phyloP scores from a whole-genome alignment of 148 eudicot genomes.

The Vaccinium corymbosum region DNA sequence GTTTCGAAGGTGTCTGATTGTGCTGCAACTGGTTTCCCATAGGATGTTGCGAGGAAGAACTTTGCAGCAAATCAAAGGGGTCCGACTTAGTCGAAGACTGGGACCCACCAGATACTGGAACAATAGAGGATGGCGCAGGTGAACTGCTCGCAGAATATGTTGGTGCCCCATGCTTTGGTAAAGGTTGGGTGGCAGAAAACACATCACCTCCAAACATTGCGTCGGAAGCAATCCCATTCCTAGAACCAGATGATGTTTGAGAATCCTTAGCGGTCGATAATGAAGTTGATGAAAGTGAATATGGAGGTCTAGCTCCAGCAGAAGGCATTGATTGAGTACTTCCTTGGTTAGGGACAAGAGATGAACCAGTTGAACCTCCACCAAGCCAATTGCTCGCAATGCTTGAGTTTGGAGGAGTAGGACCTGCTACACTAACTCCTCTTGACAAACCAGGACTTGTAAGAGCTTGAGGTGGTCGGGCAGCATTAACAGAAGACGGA shows the following conservation, averaged over 20 bases:
- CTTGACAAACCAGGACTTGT: constrained; percentile 27
- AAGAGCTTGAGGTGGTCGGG: constrained; percentile 44
- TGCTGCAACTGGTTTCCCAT: constrained; percentile 43
- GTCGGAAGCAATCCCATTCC: constrained; percentile 53
- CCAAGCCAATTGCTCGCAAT: constrained; percentile 54
- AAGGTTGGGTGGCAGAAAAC: constrained; percentile 61
- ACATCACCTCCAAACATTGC: constrained; percentile 55
- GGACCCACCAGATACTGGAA: constrained; percentile 41
- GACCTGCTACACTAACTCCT: constrained; percentile 34
- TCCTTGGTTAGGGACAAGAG: constrained; percentile 51
- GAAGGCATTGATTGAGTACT: constrained; percentile 38
- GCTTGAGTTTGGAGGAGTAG: constrained; percentile 40
- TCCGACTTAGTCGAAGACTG: constrained; percentile 47
- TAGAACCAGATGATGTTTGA: constrained; percentile 43
- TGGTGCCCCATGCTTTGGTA: constrained; percentile 40
- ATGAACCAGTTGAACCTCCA: constrained; percentile 44
- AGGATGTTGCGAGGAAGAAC: constrained; percentile 49
- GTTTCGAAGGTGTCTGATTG: constrained; percentile 37
- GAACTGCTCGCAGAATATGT: constrained; percentile 29
- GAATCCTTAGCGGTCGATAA: constrained; percentile 40
- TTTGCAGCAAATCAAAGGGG: constrained; percentile 67
- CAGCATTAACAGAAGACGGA: constrained; percentile 34
- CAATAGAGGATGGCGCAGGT: constrained; percentile 46
- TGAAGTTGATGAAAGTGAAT: constrained; percentile 32
- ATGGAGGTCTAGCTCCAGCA: constrained; percentile 35